These are phyloP conservation scores for Euptelea pleiosperma DNA, from an alignment of 164 flowering plant species.

Conservation along the genomic window DNA sequence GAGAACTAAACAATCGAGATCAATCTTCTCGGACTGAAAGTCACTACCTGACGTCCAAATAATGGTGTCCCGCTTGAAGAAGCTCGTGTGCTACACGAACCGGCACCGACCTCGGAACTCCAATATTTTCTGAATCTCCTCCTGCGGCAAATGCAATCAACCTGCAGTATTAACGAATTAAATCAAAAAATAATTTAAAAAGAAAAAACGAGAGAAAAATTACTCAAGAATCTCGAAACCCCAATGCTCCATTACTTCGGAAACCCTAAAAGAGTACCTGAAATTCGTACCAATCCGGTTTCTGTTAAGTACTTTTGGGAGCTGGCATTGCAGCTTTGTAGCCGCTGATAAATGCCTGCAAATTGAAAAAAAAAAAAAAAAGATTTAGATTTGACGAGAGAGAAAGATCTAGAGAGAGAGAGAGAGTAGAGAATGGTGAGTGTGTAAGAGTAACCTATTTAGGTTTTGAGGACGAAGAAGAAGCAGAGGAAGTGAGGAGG, in stretches of 20 bases:
- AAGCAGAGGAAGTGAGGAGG: conserved; percentile 14
- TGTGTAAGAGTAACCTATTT: conserved; percentile 11
- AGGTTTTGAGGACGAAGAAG: conserved; percentile 13
- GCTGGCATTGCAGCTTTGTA: neutral
- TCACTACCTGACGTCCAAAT: conserved; percentile 75
- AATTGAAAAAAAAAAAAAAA: neutral
- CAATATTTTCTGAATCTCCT: conserved; percentile 30
- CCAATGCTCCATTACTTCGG: neutral
- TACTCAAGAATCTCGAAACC: neutral
- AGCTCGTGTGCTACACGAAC: conserved; percentile 87
- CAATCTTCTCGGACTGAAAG: no score
- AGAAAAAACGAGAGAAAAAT: neutral
- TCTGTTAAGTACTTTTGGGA: neutral
- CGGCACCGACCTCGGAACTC: conserved; percentile 73
- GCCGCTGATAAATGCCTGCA: conserved; percentile 8
- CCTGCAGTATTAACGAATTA: conserved; percentile 3
- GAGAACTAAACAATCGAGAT: neutral
- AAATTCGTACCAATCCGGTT: conserved; percentile 3
- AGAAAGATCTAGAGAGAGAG: neutral
- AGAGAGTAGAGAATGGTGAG: neutral
- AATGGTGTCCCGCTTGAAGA: conserved; percentile 81
- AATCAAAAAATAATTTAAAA: neutral
- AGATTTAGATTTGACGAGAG: neutral
- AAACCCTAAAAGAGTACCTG: conserved; percentile 9
- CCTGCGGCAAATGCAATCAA: conserved; percentile 28